Percentiles rank a stretch among this genome's conserved stretches.
phyloP scores from a whole-genome alignment of 805 yeast species.

The Candida vartiovaarae region DNA sequence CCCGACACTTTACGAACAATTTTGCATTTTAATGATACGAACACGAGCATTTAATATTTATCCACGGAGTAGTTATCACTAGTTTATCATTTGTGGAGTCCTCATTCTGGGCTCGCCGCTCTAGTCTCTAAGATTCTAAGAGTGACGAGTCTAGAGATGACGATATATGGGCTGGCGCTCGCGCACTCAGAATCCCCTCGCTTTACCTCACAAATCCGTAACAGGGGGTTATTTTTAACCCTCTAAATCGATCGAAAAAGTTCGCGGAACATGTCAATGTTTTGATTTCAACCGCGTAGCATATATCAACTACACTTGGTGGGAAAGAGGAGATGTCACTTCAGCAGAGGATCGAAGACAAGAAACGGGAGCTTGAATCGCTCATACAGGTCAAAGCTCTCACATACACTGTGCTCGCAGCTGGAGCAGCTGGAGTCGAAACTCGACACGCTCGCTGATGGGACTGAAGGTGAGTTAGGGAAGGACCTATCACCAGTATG shows the following conservation, averaged over 20 bases:
- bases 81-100: too few relatives aligned
- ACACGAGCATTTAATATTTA: not conserved
- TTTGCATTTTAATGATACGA: not conserved
- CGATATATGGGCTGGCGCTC: too few relatives aligned
- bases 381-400: slow-evolving; percentile 41
- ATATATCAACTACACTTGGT: too few relatives aligned
- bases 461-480: slow-evolving; percentile 36
- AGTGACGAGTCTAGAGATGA: too few relatives aligned
- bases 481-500: too few relatives aligned
- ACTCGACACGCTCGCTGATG: slow-evolving; percentile 39
- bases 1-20: not conserved
- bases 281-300: not conserved
- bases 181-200: too few relatives aligned
- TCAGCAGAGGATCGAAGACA: slow-evolving; percentile 31
- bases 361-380: slow-evolving; percentile 43
- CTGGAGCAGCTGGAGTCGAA: slow-evolving; percentile 43
- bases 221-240: too few relatives aligned
- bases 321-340: slow-evolving; percentile 18
- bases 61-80: too few relatives aligned
- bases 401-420: slow-evolving; percentile 37
- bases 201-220: too few relatives aligned
- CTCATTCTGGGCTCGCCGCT: too few relatives aligned
- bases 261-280: not conserved
- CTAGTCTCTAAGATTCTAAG: too few relatives aligned
- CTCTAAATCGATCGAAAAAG: too few relatives aligned